These are phyloP conservation scores for Lentinula aciculospora DNA, from an alignment of 768 basidiomycete species.

Conservation along the genomic window DNA sequence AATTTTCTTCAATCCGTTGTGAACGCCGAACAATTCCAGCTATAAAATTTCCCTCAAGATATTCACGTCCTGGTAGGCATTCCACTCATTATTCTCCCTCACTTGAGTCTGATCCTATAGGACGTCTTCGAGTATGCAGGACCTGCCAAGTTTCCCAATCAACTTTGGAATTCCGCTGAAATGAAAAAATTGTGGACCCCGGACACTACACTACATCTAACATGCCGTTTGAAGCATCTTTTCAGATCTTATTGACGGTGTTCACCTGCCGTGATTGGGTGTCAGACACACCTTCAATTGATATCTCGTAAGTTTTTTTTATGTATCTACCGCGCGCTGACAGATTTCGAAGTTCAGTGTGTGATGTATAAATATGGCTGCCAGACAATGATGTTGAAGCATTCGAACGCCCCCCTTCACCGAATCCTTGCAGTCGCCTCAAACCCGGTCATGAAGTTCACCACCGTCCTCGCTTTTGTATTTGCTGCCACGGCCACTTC, in stretches of 20 bases:
- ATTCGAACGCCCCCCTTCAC: not conserved
- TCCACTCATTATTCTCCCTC: not conserved
- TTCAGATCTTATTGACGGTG: not conserved
- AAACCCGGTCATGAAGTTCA: conserved; percentile 31
- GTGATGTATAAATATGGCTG: not conserved
- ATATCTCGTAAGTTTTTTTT: not conserved
- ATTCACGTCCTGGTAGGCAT: too few relatives aligned
- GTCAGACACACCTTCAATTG: not conserved
- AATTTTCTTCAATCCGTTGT: not conserved
- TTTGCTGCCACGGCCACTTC: conserved; percentile 29
- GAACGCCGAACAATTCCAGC: not conserved
- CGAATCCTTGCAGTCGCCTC: conserved; percentile 5
- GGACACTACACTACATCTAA: too few relatives aligned
- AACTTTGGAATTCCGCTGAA: too few relatives aligned
- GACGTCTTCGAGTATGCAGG: too few relatives aligned
- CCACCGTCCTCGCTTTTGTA: conserved; percentile 31
- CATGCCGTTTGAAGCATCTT: too few relatives aligned
- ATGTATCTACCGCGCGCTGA: not conserved
- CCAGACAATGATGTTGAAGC: not conserved
- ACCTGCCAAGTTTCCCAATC: not conserved
- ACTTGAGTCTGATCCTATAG: too few relatives aligned
- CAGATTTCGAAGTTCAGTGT: not conserved
- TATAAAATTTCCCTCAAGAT: too few relatives aligned
- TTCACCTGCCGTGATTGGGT: not conserved
- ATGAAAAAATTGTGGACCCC: not conserved